Evolutionary conservation across 345 rosid species (phyloP).

Genomic region (Streptanthus diversifolius): DNA sequence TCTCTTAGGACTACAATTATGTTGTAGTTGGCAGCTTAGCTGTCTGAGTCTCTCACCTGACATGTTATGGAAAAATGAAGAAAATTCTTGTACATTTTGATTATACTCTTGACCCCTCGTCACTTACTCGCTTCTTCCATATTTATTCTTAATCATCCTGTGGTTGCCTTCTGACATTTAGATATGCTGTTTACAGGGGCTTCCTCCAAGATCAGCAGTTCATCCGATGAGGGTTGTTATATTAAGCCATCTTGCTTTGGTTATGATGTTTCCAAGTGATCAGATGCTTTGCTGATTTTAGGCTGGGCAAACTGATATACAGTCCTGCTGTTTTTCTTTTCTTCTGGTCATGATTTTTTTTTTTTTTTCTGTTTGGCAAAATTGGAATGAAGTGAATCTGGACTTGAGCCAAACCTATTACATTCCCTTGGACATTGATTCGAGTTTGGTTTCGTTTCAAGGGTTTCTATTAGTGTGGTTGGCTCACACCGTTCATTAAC

Average conservation of each 20-base stretch:
- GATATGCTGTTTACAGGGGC: slow-evolving; percentile 53
- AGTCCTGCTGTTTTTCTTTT: slow-evolving; percentile 3
- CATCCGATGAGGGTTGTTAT: slow-evolving; percentile 99
- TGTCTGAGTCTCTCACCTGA: background rate
- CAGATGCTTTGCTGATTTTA: slow-evolving; percentile 7
- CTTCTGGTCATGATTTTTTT: background rate
- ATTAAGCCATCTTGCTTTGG: slow-evolving; percentile 23
- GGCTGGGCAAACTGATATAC: background rate
- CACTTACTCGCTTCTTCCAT: background rate
- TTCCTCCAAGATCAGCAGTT: slow-evolving; percentile 95
- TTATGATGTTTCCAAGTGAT: slow-evolving; percentile 14
- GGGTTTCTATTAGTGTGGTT: background rate
- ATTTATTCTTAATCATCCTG: background rate
- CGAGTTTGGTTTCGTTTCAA: background rate
- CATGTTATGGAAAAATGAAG: background rate
- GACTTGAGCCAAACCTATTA: slow-evolving; percentile 2
- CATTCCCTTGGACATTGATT: background rate
- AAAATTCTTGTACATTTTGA: background rate
- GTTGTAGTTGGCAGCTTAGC: slow-evolving; percentile 14
- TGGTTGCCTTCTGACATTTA: slow-evolving; percentile 9
- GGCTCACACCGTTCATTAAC: background rate
- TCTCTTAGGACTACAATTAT: slow-evolving; percentile 3
- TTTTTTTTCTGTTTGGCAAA: background rate
- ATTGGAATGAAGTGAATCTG: slow-evolving; percentile 6
- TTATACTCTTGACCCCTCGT: background rate